phyloP scores from a whole-genome alignment of 2,329 filamentous ascomycete genomes.

The Talaromyces piceae region DNA sequence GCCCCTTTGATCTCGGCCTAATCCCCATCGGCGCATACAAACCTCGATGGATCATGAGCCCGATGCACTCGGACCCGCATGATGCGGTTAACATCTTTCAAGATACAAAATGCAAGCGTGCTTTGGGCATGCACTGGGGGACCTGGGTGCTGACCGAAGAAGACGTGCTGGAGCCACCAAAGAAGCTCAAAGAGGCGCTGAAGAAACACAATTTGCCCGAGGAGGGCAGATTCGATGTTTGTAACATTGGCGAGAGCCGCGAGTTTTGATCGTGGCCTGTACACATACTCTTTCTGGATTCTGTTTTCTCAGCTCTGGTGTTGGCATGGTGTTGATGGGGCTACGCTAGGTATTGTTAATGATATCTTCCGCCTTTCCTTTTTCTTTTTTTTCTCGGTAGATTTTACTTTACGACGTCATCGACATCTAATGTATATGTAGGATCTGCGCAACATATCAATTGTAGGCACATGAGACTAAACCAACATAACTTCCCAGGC shows the following conservation, averaged over 20 bases:
- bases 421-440: too few species aligned
- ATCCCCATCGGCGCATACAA: conserved; percentile 91
- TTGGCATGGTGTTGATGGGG: background rate
- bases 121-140: conserved; percentile 89
- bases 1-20: conserved; percentile 82
- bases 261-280: conserved; percentile 49
- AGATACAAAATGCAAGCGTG: conserved; percentile 69
- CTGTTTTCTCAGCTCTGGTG: background rate
- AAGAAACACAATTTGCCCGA: conserved; percentile 59
- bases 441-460: too few species aligned
- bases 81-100: conserved; percentile 85
- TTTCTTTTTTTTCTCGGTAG: too few species aligned
- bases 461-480: too few species aligned
- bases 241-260: conserved; percentile 74
- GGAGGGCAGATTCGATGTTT: conserved; percentile 70
- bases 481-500: too few species aligned
- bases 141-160: conserved; percentile 80
- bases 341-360: background rate
- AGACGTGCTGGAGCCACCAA: conserved; percentile 75
- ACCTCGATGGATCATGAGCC: conserved; percentile 57
- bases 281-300: background rate
- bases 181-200: conserved; percentile 63
- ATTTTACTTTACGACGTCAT: too few species aligned
- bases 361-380: too few species aligned
- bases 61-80: conserved; percentile 77